These are phyloP conservation scores for Aspergillus haitiensis DNA, from an alignment of 495 filamentous ascomycete genomes.

Conservation along the genomic window DNA sequence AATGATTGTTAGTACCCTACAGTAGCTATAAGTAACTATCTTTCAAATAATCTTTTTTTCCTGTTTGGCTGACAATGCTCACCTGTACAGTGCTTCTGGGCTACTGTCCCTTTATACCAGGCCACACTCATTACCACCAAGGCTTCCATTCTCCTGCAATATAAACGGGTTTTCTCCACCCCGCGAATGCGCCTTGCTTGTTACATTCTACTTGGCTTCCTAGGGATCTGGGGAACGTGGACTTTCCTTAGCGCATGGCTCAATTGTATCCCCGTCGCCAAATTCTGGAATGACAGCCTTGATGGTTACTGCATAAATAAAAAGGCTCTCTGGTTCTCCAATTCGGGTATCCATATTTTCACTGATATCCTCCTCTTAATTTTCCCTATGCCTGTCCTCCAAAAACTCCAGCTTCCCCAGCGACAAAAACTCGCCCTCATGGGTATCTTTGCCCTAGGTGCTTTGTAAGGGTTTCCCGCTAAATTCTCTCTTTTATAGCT, in stretches of 20 bases:
- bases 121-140: slow-evolving; percentile 38
- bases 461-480: slow-evolving; percentile 39
- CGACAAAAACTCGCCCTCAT: slow-evolving; percentile 49
- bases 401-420: slow-evolving; percentile 42
- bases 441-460: slow-evolving; percentile 48
- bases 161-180: slow-evolving; percentile 40
- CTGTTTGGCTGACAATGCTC: neutral
- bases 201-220: slow-evolving; percentile 32
- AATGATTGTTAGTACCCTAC: slow-evolving; percentile 30
- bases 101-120: slow-evolving; percentile 38
- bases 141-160: slow-evolving; percentile 42
- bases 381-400: slow-evolving; percentile 50
- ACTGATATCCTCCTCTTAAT: slow-evolving; percentile 51
- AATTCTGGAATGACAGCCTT: slow-evolving; percentile 35
- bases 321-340: slow-evolving; percentile 40
- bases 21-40: neutral
- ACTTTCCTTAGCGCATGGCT: slow-evolving; percentile 38
- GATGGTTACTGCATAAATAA: slow-evolving; percentile 38
- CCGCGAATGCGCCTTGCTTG: slow-evolving; percentile 42
- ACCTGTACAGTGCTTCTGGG: slow-evolving; percentile 36
- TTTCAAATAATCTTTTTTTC: neutral
- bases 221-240: slow-evolving; percentile 42
- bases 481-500: slow-evolving; percentile 13
- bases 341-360: slow-evolving; percentile 43
- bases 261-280: slow-evolving; percentile 37